Evolutionary conservation across 2,329 filamentous ascomycete genomes (phyloP).

Genomic region (Nothophoma quercina): DNA sequence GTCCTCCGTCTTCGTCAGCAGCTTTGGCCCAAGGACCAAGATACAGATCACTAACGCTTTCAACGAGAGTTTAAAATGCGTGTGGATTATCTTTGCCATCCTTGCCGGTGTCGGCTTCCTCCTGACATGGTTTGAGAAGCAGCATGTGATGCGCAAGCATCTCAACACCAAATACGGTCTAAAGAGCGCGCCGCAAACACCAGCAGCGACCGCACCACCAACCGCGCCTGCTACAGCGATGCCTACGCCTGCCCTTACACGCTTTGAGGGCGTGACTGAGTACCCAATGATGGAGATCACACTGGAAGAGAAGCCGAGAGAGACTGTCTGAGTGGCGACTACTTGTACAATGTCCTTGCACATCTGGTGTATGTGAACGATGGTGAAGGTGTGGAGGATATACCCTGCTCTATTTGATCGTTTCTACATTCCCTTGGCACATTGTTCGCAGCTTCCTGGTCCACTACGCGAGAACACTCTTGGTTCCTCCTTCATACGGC

Average conservation of each 20-base stretch:
- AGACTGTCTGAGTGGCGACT: neutral
- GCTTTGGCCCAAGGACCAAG: conserved; percentile 22
- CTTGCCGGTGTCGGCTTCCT: conserved; percentile 45
- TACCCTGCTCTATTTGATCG: neutral
- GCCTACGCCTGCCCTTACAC: neutral
- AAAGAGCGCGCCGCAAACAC: conserved; percentile 29
- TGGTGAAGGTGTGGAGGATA: conserved; percentile 8
- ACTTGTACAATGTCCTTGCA: neutral
- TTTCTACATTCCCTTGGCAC: neutral
- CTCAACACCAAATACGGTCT: conserved; percentile 53
- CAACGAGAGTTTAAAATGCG: conserved; percentile 42
- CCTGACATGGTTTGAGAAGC: conserved; percentile 45
- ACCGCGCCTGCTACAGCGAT: neutral
- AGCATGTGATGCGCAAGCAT: conserved; percentile 49
- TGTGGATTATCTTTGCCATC: conserved; percentile 50
- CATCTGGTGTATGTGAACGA: neutral
- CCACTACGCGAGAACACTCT: neutral
- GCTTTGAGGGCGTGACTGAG: neutral
- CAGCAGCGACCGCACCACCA: neutral
- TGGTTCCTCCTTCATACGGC: neutral
- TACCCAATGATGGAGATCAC: conserved; percentile 9
- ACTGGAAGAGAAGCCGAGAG: neutral
- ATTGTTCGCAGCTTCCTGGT: neutral
- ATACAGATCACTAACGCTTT: conserved; percentile 47
- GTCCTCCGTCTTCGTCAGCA: conserved; percentile 26